Percentiles rank a stretch among this genome's conserved stretches.
phyloP scores from a whole-genome alignment of 495 filamentous ascomycete genomes.

The Tetracladium setigerum region DNA sequence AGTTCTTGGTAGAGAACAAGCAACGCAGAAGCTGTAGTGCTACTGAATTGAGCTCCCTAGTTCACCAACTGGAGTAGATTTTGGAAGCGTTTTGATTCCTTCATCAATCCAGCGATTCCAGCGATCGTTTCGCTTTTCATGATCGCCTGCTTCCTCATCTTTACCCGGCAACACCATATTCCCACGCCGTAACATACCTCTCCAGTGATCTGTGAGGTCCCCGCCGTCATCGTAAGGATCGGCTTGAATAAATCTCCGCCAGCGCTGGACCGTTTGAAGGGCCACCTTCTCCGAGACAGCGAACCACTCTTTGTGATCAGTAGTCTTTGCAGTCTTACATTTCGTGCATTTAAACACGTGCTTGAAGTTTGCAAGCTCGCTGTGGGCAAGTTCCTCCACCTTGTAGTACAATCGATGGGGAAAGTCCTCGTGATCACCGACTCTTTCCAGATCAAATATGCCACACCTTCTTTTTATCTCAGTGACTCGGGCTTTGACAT shows the following conservation, averaged over 20 bases:
- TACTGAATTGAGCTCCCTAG: too few relatives aligned
- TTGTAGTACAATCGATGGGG: background rate
- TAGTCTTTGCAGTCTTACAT: conserved; percentile 1
- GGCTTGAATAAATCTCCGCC: conserved; percentile 1
- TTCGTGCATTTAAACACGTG: background rate
- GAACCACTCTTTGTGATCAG: conserved; percentile 7
- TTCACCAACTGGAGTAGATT: too few relatives aligned
- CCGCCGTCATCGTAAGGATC: conserved; percentile 6
- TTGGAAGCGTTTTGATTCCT: too few relatives aligned
- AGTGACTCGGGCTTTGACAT: background rate
- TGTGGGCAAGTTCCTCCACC: conserved; percentile 5
- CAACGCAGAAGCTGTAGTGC: too few relatives aligned
- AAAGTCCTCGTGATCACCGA: background rate
- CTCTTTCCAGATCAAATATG: background rate
- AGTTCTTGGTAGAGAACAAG: too few relatives aligned
- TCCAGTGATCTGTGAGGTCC: conserved; percentile 2
- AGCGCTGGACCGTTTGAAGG: conserved; percentile 2
- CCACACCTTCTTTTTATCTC: conserved; percentile 1
- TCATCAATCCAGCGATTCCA: conserved; percentile 5
- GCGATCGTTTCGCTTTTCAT: background rate
- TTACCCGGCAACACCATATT: background rate
- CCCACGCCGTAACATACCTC: background rate
- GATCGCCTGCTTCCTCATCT: conserved; percentile 2
- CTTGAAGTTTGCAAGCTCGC: background rate
- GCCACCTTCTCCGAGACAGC: conserved; percentile 1